Evolutionary conservation across 2,329 filamentous ascomycete genomes (phyloP), one percentile per base, ranked within the genome.

Genomic region (Knufia petricola): DNA sequence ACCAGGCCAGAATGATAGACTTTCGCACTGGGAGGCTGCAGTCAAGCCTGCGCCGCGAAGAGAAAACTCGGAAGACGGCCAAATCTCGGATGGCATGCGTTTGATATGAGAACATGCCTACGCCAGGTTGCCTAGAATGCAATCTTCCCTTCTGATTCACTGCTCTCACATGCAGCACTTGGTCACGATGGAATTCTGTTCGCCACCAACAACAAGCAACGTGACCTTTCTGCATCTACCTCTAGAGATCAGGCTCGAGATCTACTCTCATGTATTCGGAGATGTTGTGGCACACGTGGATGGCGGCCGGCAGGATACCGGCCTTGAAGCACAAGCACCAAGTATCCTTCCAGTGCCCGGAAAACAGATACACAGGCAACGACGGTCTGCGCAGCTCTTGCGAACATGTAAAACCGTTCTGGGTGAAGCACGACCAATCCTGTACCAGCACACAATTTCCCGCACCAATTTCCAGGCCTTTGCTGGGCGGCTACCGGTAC

Each of bases 151-250:
- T 40, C 21, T 24, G 4, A 38, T 8, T 40, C 37, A 24, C 34
- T 20, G 13, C 17, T 20, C 34, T 15, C 17, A 37, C 8, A 20
- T 39, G n/a, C 17, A 39, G 37, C 37, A 19, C 21, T 9, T n/a
- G n/a, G n/a, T n/a, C n/a, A n/a, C n/a, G n/a, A n/a, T n/a, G n/a
- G n/a, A n/a, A n/a, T n/a, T n/a, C n/a, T n/a, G n/a, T n/a, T n/a
- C n/a, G n/a, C 15, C 10, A 12, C 15, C 23, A 26, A 15, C 20
- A 8, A 38, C 44, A 17, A 15, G 8, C 38, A 49, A 12, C 15
- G 41, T 45, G 42, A 8, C 20, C 50, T 74, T 77, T 61, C 69
- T 76, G 56, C 66, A 70, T 46, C 66, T 77, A 2, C 74, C 74
- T 1, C 66, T 65, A 7, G 74, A 77, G 52, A 66, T 77, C 32